These are phyloP conservation scores for Raphanus sativus DNA, from an alignment of 345 rosid genomes.

Conservation along the genomic window DNA sequence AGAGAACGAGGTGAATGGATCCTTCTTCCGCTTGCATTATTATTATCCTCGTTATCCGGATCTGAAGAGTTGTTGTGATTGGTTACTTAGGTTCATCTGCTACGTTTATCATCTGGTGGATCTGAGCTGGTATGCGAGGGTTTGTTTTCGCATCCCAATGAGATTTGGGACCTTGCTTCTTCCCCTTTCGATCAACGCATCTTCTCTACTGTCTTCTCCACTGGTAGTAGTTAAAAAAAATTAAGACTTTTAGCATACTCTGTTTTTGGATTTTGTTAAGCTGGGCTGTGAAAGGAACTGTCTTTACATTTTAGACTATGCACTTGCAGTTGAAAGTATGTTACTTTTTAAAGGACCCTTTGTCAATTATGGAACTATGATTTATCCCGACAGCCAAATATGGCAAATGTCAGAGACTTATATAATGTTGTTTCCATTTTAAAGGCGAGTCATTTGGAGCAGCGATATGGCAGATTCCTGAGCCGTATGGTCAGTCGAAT, in stretches of 20 bases:
- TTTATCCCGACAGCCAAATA: neutral
- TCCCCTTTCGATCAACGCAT: conserved; percentile 93
- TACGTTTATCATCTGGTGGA: conserved; percentile 80
- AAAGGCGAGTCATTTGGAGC: conserved; percentile 85
- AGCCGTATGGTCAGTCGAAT: conserved; percentile 80
- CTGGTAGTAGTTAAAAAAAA: conserved; percentile 48
- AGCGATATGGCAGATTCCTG: conserved; percentile 96
- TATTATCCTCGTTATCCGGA: no score
- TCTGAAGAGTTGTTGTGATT: conserved; percentile 16
- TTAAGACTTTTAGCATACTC: neutral
- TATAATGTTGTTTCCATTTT: conserved; percentile 18
- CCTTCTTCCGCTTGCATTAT: neutral
- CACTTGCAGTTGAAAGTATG: neutral
- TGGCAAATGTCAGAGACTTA: conserved; percentile 11
- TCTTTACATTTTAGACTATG: neutral
- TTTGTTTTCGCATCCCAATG: conserved; percentile 83
- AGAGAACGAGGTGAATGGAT: conserved; percentile 73
- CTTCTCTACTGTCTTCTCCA: conserved; percentile 80
- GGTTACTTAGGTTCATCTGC: conserved; percentile 68
- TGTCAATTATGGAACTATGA: neutral
- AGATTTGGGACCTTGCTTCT: conserved; percentile 88
- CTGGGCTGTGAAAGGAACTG: neutral
- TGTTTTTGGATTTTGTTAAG: neutral
- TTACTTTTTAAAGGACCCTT: neutral
- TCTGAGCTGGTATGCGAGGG: conserved; percentile 89